Base-by-base conservation (phyloP, 495 filamentous ascomycete genomes). In the Aspergillus kassunensis region DNA sequence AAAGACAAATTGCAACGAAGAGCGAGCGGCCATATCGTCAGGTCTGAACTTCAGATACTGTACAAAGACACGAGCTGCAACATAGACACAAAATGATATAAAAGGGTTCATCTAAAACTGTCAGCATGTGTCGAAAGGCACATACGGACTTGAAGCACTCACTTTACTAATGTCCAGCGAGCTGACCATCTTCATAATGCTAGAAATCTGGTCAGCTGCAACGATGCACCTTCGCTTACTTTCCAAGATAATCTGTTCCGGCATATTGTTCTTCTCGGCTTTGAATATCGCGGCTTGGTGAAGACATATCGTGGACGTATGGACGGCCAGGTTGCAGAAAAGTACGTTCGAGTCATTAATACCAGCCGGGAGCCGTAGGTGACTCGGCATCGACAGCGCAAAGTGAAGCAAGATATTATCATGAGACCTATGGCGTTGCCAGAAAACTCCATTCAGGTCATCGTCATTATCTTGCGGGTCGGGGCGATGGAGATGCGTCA, bases 241-340 rank as follows among this genome's bases (percentile, higher is more conserved):
- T 61, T 97, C 91, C 0, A 84, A 82, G 44, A 85, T 84, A 34
- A 97, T 86, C 21, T 82, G 82, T 9, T 81, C 73, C 4, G 91
- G 82, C 58, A 97, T 76, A 46, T 81, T 78, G 65, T 97, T 87
- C 68, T 89, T 92, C 58, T 97, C 91, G 0, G 93, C 90, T 66
- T 96, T 97, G 78, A 90, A 96, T 16, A 97, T 97, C 16, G 93
- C 95, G 6, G 95, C 95, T 65, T 99, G 93, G 64, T 99, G 93
- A 6, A 97, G 79, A 67, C 95, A 97, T 36, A 99, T 97, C 2
- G 90, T 93, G 1, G 91, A 95, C 0, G 93, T 96, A 62, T 97
- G 93, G 29, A 97, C 90, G 60, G 86, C 88, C 88, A 97, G 96
- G 54, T 97, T 97, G 27, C 88, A 84, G 61, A 97, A 97, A 16